Base-by-base conservation (phyloP, 192 early-diverging fungal genomes). In the Umbelopsis sp. region DNA sequence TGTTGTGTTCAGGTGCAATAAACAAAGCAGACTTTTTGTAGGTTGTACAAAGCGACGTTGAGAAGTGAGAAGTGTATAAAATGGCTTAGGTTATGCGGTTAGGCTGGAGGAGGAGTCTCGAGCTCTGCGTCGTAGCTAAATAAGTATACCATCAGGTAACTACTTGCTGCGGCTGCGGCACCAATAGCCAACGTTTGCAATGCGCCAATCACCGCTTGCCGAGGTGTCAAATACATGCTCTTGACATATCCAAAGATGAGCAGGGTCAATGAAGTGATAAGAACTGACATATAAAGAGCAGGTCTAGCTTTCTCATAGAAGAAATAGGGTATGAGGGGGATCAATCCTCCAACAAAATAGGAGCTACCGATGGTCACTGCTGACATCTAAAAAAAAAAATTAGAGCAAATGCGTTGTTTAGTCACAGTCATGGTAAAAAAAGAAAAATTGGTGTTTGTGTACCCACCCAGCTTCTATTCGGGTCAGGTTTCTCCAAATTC, bases 321-420 rank as follows among this genome's bases (percentile, higher is more conserved):
- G n/a, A 84, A 62, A 59, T 89, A 89, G 2, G 87, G 87, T 32
- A 85, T 26, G 25, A 89, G 56, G 12, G 87, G 87, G 16, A 89
- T 81, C 17, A 89, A 72, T 47, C 87, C 85, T 25, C 85, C 87
- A 66, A 82, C 31, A 44, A 87, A 83, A 74, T 89, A 89, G 3
- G 84, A 85, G 22, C 72, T 65, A 20, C 85, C 87, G 68, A 87
- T 84, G 1, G 87, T 86, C 20, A 85, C 50, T 12, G 85, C 87
- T 16, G 81, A 81, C 9, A 84, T 78, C 80, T 83, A 80, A 22
- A 11, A 69, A 50, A n/a, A 12, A 14, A n/a, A n/a, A n/a, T n/a
- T n/a, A n/a, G n/a, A 32, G 14, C 43, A 1, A 66, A 66, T 11
- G 12, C 38, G 12, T n/a, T 41, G 38, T 41, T 44, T 66, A 24